A percentile compares a stretch with the other conserved stretches of the same genome.
phyloP scores from a whole-genome alignment of 805 yeast species.

The Yamadazyma paraphyllophila region DNA sequence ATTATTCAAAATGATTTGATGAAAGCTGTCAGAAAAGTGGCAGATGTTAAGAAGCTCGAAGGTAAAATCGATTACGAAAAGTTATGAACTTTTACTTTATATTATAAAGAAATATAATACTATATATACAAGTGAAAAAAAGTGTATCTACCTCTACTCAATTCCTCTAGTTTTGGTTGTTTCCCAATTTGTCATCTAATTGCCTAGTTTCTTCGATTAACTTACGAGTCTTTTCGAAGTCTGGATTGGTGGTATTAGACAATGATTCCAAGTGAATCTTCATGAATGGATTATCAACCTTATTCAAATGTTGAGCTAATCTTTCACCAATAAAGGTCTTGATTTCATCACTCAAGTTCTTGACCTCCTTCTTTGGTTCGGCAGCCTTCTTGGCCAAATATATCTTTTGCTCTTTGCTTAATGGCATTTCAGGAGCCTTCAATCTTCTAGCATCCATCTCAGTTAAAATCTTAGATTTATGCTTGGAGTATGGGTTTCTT shows the following conservation, averaged over 20 bases:
- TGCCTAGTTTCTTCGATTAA: slow-evolving; percentile 1
- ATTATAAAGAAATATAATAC: slow-evolving; percentile 1
- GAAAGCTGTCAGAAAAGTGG: slow-evolving; percentile 98
- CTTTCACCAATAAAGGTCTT: slow-evolving; percentile 53
- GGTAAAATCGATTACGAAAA: slow-evolving; percentile 95
- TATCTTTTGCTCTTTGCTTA: slow-evolving; percentile 59
- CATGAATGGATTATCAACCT: slow-evolving; percentile 34
- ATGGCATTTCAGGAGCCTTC: slow-evolving; percentile 76
- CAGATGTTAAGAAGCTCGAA: slow-evolving; percentile 94
- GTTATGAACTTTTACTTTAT: slow-evolving; percentile 44
- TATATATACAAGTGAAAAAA: slow-evolving; percentile 8
- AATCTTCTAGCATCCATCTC: slow-evolving; percentile 61
- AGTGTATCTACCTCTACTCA: background rate
- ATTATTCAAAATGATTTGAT: slow-evolving; percentile 89
- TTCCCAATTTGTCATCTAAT: slow-evolving; percentile 1
- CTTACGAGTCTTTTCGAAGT: slow-evolving; percentile 28
- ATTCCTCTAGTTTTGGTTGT: background rate
- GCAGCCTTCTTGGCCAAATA: slow-evolving; percentile 52
- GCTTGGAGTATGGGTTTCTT: slow-evolving; percentile 74
- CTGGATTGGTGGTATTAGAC: slow-evolving; percentile 28
- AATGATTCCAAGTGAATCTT: slow-evolving; percentile 40
- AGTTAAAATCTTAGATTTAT: slow-evolving; percentile 53
- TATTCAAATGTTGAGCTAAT: slow-evolving; percentile 40
- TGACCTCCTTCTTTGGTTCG: slow-evolving; percentile 32
- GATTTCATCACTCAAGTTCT: slow-evolving; percentile 49